Percentiles rank a stretch among this genome's conserved stretches.
Evolutionary conservation across 1,284 basidiomycete genomes (phyloP).

Genomic region (Ustilago trichophora): DNA sequence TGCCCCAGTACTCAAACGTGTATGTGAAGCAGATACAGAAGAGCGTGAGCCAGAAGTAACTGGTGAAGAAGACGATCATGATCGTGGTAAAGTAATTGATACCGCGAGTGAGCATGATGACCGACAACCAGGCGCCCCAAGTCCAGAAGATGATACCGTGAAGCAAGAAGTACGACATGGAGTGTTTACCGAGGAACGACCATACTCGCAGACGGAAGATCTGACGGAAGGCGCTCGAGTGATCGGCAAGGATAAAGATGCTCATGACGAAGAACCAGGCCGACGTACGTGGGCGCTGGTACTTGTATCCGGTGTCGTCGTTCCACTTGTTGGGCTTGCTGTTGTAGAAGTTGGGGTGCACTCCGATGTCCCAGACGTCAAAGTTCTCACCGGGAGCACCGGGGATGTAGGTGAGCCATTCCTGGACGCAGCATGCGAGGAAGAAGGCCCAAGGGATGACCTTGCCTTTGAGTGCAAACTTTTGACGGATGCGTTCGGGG

Average conservation of each 20-base stretch:
- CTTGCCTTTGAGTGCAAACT: constrained; percentile 47
- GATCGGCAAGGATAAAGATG: constrained; percentile 56
- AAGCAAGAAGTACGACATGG: constrained; percentile 54
- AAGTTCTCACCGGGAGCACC: constrained; percentile 32
- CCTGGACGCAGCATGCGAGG: constrained; percentile 43
- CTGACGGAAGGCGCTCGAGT: constrained; percentile 43
- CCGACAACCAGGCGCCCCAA: constrained; percentile 51
- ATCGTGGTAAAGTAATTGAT: constrained; percentile 51
- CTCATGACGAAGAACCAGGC: constrained; percentile 49
- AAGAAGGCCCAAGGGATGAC: constrained; percentile 54
- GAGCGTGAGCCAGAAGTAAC: constrained; percentile 42
- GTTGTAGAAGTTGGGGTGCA: constrained; percentile 55
- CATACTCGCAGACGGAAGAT: constrained; percentile 55
- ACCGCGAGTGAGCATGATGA: constrained; percentile 40
- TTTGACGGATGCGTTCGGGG: constrained; percentile 31
- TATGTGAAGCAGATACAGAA: constrained; percentile 54
- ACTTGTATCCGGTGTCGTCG: constrained; percentile 26
- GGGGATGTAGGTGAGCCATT: constrained; percentile 45
- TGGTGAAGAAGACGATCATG: constrained; percentile 50
- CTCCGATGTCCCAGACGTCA: constrained; percentile 42
- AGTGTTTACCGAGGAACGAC: constrained; percentile 53
- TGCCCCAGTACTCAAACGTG: constrained; percentile 58
- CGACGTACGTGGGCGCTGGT: constrained; percentile 36
- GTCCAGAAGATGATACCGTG: constrained; percentile 61
- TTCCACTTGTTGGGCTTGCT: constrained; percentile 36